Conservation (phyloP, 441 rosid species). For the Populus hybrid region DNA sequence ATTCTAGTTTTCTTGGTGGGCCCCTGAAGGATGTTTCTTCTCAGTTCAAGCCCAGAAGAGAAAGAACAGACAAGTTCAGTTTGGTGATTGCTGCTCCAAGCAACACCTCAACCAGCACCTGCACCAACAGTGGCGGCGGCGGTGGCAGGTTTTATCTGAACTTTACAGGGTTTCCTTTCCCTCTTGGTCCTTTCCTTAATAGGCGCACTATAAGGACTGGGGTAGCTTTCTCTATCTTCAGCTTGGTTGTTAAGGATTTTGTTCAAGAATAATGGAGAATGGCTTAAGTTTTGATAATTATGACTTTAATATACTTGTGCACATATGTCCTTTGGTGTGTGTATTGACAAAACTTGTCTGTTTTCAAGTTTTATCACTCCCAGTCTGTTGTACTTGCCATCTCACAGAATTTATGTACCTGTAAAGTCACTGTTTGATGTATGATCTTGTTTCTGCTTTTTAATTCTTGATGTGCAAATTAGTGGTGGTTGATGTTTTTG, state of each 20-base stretch:
- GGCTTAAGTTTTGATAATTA: too few relatives aligned
- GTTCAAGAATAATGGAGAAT: not conserved
- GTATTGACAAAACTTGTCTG: not conserved
- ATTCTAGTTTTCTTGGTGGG: slow-evolving; percentile 42
- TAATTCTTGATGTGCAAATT: not conserved
- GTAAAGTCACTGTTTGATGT: not conserved
- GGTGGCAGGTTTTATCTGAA: slow-evolving; percentile 73
- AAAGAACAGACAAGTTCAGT: slow-evolving; percentile 29
- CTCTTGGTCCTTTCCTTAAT: slow-evolving; percentile 95
- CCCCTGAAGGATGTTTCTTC: slow-evolving; percentile 36
- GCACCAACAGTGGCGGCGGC: slow-evolving; percentile 13
- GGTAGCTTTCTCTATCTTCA: slow-evolving; percentile 37
- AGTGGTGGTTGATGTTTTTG: not conserved
- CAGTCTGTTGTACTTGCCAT: not conserved
- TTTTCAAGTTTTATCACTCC: not conserved
- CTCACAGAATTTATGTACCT: not conserved
- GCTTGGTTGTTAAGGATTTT: not conserved
- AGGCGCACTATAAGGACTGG: slow-evolving; percentile 85
- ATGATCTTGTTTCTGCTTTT: not conserved
- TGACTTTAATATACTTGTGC: too few relatives aligned
- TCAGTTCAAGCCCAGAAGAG: slow-evolving; percentile 38
- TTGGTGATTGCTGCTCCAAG: slow-evolving; percentile 58
- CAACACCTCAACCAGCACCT: slow-evolving; percentile 22
- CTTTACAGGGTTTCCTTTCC: slow-evolving; percentile 93
- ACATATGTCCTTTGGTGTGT: not conserved